A percentile compares a stretch with the other conserved stretches of the same genome.
These are phyloP conservation scores for Vickermania spadyakhi DNA, from an alignment of 208 protist genomes.

Conservation along the genomic window DNA sequence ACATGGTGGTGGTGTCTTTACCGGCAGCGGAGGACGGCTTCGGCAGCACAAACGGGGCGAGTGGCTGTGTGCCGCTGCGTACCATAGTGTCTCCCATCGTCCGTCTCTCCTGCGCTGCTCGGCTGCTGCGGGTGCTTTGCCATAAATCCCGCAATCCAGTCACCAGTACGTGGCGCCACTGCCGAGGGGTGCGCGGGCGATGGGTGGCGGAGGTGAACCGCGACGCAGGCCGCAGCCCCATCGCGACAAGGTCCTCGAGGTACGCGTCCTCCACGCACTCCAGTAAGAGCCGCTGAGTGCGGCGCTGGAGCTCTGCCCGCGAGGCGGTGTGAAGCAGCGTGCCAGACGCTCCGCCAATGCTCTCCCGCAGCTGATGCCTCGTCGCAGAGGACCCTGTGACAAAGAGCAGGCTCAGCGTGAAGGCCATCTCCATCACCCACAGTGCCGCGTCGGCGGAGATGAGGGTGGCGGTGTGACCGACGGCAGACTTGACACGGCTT, in stretches of 20 bases:
- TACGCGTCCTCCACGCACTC: background rate
- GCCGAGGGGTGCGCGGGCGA: no score
- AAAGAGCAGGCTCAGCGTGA: background rate
- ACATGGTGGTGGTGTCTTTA: background rate
- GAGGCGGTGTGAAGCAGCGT: background rate
- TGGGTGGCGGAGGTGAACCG: no score
- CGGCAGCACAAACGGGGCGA: background rate
- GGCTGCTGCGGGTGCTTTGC: no score
- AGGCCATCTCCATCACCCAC: background rate
- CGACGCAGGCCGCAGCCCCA: background rate
- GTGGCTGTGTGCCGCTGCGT: background rate
- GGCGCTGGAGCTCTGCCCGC: background rate
- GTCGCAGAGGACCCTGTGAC: background rate
- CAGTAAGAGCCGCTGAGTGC: background rate
- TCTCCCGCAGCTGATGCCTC: background rate
- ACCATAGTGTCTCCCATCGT: no score
- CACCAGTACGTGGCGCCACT: background rate
- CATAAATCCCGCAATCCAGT: background rate
- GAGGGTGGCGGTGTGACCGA: no score
- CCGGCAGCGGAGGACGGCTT: background rate
- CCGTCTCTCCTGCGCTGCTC: no score
- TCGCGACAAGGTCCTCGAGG: background rate
- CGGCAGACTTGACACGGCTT: no score
- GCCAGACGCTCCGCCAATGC: constrained; percentile 1
- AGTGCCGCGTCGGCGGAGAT: no score